phyloP scores from a whole-genome alignment of 108 stramenopile species.

The Cyclotella kingstonii region DNA sequence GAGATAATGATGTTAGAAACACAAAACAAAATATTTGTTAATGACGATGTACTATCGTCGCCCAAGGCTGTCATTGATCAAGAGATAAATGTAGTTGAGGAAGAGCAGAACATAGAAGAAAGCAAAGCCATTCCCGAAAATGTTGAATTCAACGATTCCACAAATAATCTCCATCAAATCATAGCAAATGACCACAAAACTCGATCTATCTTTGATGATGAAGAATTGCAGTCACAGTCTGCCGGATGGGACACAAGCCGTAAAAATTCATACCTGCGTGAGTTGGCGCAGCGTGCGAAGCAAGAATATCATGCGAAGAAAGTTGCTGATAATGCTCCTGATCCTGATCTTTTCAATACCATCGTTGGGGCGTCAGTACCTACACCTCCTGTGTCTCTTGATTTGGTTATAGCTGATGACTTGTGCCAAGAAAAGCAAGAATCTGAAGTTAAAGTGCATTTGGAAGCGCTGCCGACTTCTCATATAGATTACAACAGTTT shows the following conservation, averaged over 20 bases:
- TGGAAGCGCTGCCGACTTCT: conserved; percentile 7
- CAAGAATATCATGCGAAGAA: conserved; percentile 43
- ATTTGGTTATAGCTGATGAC: conserved; percentile 3
- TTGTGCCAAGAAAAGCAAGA: not conserved
- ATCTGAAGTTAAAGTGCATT: not conserved
- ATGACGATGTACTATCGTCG: no score
- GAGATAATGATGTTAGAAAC: not conserved
- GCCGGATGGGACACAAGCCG: conserved; percentile 27
- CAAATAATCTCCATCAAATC: no score
- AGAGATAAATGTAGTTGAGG: no score
- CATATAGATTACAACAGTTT: conserved; percentile 60
- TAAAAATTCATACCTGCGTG: conserved; percentile 52
- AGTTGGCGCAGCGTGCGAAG: conserved; percentile 57
- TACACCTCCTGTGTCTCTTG: not conserved
- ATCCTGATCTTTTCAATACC: not conserved
- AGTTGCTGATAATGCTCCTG: not conserved
- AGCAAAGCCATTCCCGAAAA: no score
- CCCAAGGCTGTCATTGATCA: no score
- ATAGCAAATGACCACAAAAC: not conserved
- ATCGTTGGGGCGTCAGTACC: not conserved
- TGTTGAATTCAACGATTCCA: no score
- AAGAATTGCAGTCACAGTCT: conserved; percentile 36
- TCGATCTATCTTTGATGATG: conserved; percentile 18
- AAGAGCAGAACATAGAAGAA: no score
- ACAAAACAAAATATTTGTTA: not conserved